Evolutionary conservation across 345 rosid genomes (phyloP).

Genomic region (Melaleuca alternifolia): DNA sequence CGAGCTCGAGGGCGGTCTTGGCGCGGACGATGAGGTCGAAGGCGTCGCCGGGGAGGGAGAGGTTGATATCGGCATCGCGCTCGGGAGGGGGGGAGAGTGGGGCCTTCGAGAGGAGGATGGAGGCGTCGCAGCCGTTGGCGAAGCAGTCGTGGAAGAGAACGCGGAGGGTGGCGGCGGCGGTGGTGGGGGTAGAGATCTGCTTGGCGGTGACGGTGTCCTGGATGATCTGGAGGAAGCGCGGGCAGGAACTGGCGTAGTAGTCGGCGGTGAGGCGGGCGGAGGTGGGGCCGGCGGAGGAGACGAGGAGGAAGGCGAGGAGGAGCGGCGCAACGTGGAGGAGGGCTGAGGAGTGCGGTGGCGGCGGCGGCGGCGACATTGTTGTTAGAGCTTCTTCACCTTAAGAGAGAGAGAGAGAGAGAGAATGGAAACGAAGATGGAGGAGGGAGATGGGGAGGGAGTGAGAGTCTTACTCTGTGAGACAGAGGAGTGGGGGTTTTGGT

Average conservation of each 20-base stretch:
- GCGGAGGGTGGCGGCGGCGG: slow-evolving; percentile 82
- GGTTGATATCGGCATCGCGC: slow-evolving; percentile 70
- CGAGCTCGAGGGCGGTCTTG: slow-evolving; percentile 81
- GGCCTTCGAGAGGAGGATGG: slow-evolving; percentile 47
- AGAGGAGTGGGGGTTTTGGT: background rate
- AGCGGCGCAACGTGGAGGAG: background rate
- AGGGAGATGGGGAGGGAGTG: background rate
- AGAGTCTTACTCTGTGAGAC: background rate
- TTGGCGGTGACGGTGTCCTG: slow-evolving; percentile 59
- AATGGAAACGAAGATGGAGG: too few relatives aligned
- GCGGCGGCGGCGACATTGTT: slow-evolving; percentile 14
- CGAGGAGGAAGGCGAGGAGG: slow-evolving; percentile 6
- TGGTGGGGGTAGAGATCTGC: slow-evolving; percentile 70
- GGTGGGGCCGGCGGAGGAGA: background rate
- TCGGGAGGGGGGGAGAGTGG: slow-evolving; percentile 59
- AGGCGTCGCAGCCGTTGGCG: slow-evolving; percentile 75
- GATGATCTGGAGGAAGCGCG: slow-evolving; percentile 48
- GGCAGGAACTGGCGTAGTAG: slow-evolving; percentile 67
- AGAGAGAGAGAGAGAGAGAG: background rate
- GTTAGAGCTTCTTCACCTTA: background rate
- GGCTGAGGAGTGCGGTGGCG: background rate
- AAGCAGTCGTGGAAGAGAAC: slow-evolving; percentile 80
- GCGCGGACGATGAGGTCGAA: slow-evolving; percentile 71
- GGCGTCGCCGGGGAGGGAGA: slow-evolving; percentile 83
- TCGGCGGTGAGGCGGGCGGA: slow-evolving; percentile 34